Evolutionary conservation across 2,329 filamentous ascomycete species (phyloP), one percentile per base, ranked within the genome.

Genomic region (Colletotrichum cordylinicola): DNA sequence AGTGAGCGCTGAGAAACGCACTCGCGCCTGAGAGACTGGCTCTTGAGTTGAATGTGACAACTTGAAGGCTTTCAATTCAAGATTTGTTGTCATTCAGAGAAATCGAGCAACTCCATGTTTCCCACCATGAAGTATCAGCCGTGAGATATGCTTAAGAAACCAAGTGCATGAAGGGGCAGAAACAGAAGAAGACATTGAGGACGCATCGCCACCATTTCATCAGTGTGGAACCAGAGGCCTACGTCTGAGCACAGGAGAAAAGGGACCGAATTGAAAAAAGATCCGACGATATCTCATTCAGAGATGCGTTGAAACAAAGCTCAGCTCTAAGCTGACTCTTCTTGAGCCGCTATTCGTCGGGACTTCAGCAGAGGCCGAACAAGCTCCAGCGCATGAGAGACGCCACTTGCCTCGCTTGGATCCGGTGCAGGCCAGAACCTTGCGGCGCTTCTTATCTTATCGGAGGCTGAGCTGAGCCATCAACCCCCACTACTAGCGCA

Each of bases 281-380:
- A 75, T 67, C 39, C 43, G 70, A 75, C 43, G 70, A 72, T 29
- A 61, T 39, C 21, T 27, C 73, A 55, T 43, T 55, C 21, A 65
- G 33, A 69, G 48, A 65, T 68, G 64, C n/a, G 70, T 74, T 73
- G 58, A 74, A 74, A 76, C 74, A 31, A 58, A 58, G 48, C 56
- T 74, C 70, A 76, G 70, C 73, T 75, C 64, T 31, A 35, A n/a
- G 67, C 43, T 66, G 48, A 29, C 52, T 52, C 56, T 18, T 31
- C 15, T 15, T 52, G 48, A 56, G 16, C 35, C 62, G 33, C 21
- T 37, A 76, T 76, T 76, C 35, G 74, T 31, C 31, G 21, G 18
- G 58, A 61, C 7, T 65, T 74, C 65, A 66, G 74, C 74, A 64
- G 35, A 74, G 58, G 66, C 60, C 48, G 65, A 76, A 66, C 35